A percentile compares a stretch with the other conserved stretches of the same genome.
These are phyloP conservation scores for Cryptococcus jaspeensis DNA, from an alignment of 1,284 basidiomycete species.

Conservation along the genomic window DNA sequence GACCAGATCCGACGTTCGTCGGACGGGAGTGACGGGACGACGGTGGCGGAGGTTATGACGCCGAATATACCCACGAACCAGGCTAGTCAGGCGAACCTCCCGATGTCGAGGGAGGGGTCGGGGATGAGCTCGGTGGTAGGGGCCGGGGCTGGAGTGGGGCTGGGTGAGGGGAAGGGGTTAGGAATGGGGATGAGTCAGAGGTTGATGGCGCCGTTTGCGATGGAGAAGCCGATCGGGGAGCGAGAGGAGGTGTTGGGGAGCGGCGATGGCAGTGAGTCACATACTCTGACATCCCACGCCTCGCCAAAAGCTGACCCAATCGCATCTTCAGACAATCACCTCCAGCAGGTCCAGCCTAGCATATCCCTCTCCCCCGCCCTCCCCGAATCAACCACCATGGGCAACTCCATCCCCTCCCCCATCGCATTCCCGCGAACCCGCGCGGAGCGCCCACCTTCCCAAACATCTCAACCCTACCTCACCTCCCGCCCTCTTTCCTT, in stretches of 20 bases:
- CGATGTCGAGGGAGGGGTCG: background rate
- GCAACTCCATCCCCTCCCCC: background rate
- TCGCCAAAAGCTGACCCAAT: too few species aligned
- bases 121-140: slow-evolving; percentile 1
- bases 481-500: background rate
- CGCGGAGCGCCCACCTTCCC: background rate
- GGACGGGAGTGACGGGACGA: slow-evolving; percentile 25
- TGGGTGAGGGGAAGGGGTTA: background rate
- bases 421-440: background rate
- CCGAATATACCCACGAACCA: slow-evolving; percentile 8
- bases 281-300: too few species aligned
- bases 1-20: slow-evolving; percentile 10
- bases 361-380: background rate
- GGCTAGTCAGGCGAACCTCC: background rate
- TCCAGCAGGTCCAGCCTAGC: too few species aligned
- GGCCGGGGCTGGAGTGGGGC: too few species aligned
- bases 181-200: background rate
- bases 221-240: background rate
- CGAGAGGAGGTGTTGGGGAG: too few species aligned
- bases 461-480: background rate
- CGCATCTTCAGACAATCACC: too few species aligned
- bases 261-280: too few species aligned
- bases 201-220: slow-evolving; percentile 8
- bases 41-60: slow-evolving; percentile 27
- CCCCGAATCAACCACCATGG: background rate